A percentile compares a stretch with the other conserved stretches of the same genome.
phyloP scores from a whole-genome alignment of 2,329 filamentous ascomycete species.

The Arthrobotrys pseudoclavata region DNA sequence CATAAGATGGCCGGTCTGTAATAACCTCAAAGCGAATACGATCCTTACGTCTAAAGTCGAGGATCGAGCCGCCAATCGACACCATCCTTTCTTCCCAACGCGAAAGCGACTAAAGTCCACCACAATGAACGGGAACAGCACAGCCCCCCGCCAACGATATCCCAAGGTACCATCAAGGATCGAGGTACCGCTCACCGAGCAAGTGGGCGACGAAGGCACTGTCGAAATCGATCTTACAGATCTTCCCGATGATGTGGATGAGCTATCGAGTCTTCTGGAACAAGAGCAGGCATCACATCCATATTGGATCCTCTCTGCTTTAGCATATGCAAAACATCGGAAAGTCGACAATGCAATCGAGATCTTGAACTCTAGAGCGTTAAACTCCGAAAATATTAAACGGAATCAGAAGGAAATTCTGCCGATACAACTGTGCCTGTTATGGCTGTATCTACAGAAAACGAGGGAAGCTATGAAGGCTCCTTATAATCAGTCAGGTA shows the following conservation, averaged over 20 bases:
- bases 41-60: background rate
- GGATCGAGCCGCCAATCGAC: background rate
- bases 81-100: background rate
- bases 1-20: slow-evolving; percentile 11
- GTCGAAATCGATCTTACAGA: slow-evolving; percentile 95
- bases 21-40: background rate
- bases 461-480: slow-evolving; percentile 82
- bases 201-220: slow-evolving; percentile 72
- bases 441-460: slow-evolving; percentile 92
- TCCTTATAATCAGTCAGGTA: slow-evolving; percentile 72
- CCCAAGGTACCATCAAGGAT: slow-evolving; percentile 72
- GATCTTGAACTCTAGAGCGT: slow-evolving; percentile 76
- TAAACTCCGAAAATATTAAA: slow-evolving; percentile 76
- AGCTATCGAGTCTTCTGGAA: slow-evolving; percentile 93
- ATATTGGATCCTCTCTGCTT: slow-evolving; percentile 97
- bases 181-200: slow-evolving; percentile 67
- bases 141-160: slow-evolving; percentile 70
- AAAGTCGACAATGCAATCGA: slow-evolving; percentile 87
- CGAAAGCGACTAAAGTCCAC: background rate
- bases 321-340: slow-evolving; percentile 95
- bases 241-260: slow-evolving; percentile 91
- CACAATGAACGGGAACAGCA: slow-evolving; percentile 53
- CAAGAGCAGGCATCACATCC: slow-evolving; percentile 91
- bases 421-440: slow-evolving; percentile 84
- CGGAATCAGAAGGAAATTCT: slow-evolving; percentile 83